Percentiles rank a stretch among this genome's conserved stretches.
phyloP scores from a whole-genome alignment of 495 filamentous ascomycete genomes.

The Aspergillus funiculosus region DNA sequence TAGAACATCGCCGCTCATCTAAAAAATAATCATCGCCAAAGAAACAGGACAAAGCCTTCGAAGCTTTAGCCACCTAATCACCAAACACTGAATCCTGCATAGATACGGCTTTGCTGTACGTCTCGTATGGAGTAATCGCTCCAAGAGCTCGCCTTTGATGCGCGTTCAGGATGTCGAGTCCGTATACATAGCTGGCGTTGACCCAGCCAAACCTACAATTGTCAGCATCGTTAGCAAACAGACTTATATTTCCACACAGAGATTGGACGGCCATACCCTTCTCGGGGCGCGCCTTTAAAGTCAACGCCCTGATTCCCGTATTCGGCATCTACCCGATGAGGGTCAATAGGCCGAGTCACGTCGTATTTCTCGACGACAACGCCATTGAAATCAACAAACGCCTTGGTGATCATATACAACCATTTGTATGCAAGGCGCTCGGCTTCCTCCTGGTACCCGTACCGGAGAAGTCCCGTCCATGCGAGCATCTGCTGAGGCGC shows the following conservation, averaged over 20 bases:
- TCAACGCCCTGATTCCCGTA: constrained; percentile 94
- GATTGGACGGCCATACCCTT: constrained; percentile 65
- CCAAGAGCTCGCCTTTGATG: constrained; percentile 83
- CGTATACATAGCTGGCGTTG: constrained; percentile 92
- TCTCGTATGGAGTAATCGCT: constrained; percentile 74
- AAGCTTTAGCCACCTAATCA: too few relatives aligned
- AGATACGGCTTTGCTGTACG: constrained; percentile 45
- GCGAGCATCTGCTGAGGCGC: constrained; percentile 98
- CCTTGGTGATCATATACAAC: constrained; percentile 95
- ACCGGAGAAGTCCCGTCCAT: constrained; percentile 85
- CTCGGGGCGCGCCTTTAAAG: constrained; percentile 88
- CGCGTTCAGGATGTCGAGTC: constrained; percentile 73
- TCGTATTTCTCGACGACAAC: constrained; percentile 99
- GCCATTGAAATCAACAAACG: constrained; percentile 95
- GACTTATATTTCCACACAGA: neutral
- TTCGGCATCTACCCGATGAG: constrained; percentile 89
- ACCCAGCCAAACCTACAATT: constrained; percentile 88
- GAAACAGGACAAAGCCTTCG: too few relatives aligned
- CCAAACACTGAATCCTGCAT: constrained; percentile 19
- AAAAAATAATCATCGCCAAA: too few relatives aligned
- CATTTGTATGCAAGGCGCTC: constrained; percentile 88
- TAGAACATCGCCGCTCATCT: too few relatives aligned
- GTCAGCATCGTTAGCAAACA: constrained; percentile 18
- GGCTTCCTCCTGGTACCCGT: constrained; percentile 84
- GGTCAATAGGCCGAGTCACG: constrained; percentile 80